Evolutionary conservation across 331 rosid species (phyloP).

Genomic region (Ulmus americana): DNA sequence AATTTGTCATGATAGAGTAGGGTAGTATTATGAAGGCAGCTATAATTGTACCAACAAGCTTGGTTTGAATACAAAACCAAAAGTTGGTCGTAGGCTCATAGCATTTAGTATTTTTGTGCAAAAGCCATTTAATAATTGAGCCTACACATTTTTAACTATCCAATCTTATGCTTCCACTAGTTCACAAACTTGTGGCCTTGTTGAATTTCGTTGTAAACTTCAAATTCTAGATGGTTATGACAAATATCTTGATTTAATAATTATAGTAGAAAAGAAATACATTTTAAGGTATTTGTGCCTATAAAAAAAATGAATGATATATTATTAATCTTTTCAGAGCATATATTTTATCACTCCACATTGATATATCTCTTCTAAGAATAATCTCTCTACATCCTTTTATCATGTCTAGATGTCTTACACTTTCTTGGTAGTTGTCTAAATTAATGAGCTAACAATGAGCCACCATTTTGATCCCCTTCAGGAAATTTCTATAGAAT

Average conservation of each 20-base stretch:
- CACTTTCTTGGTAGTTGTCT: neutral
- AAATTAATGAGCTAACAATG: neutral
- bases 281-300: neutral
- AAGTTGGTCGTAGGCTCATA: neutral
- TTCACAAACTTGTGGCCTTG: neutral
- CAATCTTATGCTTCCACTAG: neutral
- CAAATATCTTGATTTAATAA: neutral
- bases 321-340: neutral
- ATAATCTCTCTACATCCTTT: too few relatives aligned
- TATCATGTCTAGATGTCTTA: too few relatives aligned
- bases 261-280: neutral
- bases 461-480: conserved; percentile 10
- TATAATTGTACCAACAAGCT: neutral
- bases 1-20: neutral
- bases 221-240: neutral
- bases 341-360: neutral
- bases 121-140: conserved; percentile 1
- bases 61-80: neutral
- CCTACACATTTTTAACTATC: neutral
- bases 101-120: conserved; percentile 1
- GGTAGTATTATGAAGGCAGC: neutral
- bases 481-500: conserved; percentile 69
- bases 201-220: neutral
- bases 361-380: neutral
- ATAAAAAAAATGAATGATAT: neutral